Percentiles rank a stretch among this genome's conserved stretches.
These are phyloP conservation scores for Epichloe gansuensis DNA, from an alignment of 2,329 filamentous ascomycete genomes.

Conservation along the genomic window DNA sequence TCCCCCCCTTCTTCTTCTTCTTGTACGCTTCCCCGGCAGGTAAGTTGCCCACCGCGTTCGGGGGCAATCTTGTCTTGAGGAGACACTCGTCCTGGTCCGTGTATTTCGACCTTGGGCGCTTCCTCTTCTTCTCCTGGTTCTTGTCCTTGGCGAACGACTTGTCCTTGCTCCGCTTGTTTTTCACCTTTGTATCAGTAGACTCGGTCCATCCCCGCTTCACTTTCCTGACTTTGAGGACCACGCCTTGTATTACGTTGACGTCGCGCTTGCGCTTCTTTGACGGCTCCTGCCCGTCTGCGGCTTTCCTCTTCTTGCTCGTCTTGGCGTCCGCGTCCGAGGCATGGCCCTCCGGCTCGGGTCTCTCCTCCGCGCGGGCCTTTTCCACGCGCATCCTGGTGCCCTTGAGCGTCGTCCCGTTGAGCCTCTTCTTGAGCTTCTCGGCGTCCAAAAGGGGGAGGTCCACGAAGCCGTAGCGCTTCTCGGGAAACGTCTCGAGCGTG, in stretches of 20 bases:
- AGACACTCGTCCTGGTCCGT: slow-evolving; percentile 70
- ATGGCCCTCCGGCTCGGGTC: slow-evolving; percentile 20
- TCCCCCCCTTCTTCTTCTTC: slow-evolving; percentile 32
- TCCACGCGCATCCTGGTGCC: slow-evolving; percentile 79
- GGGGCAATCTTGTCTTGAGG: slow-evolving; percentile 65
- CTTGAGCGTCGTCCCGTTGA: slow-evolving; percentile 75
- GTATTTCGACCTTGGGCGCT: slow-evolving; percentile 60
- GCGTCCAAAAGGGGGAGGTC: slow-evolving; percentile 75
- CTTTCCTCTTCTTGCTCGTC: slow-evolving; percentile 21
- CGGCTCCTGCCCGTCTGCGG: slow-evolving; percentile 20
- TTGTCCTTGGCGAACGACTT: slow-evolving; percentile 32
- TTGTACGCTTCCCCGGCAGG: slow-evolving; percentile 30
- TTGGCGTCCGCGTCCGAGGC: slow-evolving; percentile 16
- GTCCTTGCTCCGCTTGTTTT: slow-evolving; percentile 35
- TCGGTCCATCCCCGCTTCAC: slow-evolving; percentile 88
- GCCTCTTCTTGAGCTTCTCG: slow-evolving; percentile 80
- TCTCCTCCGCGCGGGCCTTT: slow-evolving; percentile 51
- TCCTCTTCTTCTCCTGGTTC: slow-evolving; percentile 40
- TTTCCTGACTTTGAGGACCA: slow-evolving; percentile 61
- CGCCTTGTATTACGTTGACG: slow-evolving; percentile 44
- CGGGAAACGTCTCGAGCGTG: slow-evolving; percentile 72
- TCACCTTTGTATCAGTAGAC: slow-evolving; percentile 35
- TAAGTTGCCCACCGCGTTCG: slow-evolving; percentile 29
- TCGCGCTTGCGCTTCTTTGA: slow-evolving; percentile 39
- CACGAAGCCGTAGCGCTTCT: slow-evolving; percentile 80